Evolutionary conservation across 768 basidiomycete species (phyloP).

Genomic region (Coprinellus aureogranulatus): DNA sequence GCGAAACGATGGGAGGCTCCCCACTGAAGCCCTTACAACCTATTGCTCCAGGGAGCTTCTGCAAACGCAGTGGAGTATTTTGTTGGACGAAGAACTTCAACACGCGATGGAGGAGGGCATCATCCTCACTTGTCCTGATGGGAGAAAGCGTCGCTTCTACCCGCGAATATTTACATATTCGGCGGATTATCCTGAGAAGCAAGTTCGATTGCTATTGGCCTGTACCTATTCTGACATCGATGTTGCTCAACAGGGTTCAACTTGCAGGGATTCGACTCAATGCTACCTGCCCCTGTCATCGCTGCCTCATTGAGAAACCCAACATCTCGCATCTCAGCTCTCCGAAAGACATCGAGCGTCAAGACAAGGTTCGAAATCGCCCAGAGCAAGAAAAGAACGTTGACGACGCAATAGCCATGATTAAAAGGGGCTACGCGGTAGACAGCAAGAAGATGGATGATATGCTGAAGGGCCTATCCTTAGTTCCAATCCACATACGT

Average conservation of each 20-base stretch:
- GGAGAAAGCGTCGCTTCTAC: neutral
- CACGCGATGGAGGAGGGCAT: slow-evolving; percentile 1
- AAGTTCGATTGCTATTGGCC: neutral
- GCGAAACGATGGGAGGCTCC: neutral
- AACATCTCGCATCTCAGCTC: neutral
- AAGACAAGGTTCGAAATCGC: neutral
- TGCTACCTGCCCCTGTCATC: neutral
- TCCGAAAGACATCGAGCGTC: neutral
- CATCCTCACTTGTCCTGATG: slow-evolving; percentile 3
- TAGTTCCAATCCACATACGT: no score
- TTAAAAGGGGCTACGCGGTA: no score
- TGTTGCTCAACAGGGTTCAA: neutral
- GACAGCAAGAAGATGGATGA: no score
- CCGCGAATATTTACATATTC: slow-evolving; percentile 5
- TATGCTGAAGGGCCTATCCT: no score
- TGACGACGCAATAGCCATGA: no score
- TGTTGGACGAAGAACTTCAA: neutral
- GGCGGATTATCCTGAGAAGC: slow-evolving; percentile 9
- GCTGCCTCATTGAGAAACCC: neutral
- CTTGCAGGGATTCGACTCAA: neutral
- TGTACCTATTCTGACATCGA: neutral
- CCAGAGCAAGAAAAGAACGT: no score
- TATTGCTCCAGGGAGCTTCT: neutral
- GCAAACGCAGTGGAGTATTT: neutral
- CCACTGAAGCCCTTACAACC: neutral